phyloP scores from a whole-genome alignment of 2,329 filamentous ascomycete species.

The Endothia cerciana region DNA sequence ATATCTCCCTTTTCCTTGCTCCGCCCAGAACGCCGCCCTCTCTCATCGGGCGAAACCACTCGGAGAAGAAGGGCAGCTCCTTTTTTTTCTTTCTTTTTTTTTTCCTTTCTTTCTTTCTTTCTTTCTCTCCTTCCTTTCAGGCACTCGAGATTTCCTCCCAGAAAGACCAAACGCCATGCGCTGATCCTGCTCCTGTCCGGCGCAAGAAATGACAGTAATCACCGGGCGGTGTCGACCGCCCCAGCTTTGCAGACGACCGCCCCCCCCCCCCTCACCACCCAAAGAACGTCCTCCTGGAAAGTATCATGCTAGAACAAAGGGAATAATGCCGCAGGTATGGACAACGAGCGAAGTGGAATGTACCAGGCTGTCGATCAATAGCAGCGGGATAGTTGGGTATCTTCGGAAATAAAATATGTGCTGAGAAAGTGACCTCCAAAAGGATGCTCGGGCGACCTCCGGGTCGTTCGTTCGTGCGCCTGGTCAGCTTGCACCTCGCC shows the following conservation, averaged over 20 bases:
- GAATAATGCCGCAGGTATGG: slow-evolving; percentile 15
- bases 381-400: slow-evolving; percentile 21
- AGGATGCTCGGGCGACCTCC: no score
- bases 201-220: neutral
- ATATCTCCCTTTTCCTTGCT: neutral
- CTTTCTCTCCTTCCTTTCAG: neutral
- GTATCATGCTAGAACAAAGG: slow-evolving; percentile 5
- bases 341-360: slow-evolving; percentile 26
- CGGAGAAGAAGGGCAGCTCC: neutral
- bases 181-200: neutral
- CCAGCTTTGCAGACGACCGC: slow-evolving; percentile 1
- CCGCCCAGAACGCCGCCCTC: neutral
- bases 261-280: neutral
- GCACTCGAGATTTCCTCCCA: neutral
- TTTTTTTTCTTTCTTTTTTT: neutral
- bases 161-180: slow-evolving; percentile 4
- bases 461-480: no score
- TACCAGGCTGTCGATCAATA: slow-evolving; percentile 9
- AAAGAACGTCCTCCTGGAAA: neutral
- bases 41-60: neutral
- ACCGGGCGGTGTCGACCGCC: neutral
- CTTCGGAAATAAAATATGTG: slow-evolving; percentile 26
- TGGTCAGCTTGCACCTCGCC: slow-evolving; percentile 53
- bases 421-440: slow-evolving; percentile 11
- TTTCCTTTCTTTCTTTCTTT: neutral